Evolutionary conservation across 495 filamentous ascomycete species (phyloP), one percentile per base, ranked within the genome.

Genomic region (Tetracladium marchalianum): DNA sequence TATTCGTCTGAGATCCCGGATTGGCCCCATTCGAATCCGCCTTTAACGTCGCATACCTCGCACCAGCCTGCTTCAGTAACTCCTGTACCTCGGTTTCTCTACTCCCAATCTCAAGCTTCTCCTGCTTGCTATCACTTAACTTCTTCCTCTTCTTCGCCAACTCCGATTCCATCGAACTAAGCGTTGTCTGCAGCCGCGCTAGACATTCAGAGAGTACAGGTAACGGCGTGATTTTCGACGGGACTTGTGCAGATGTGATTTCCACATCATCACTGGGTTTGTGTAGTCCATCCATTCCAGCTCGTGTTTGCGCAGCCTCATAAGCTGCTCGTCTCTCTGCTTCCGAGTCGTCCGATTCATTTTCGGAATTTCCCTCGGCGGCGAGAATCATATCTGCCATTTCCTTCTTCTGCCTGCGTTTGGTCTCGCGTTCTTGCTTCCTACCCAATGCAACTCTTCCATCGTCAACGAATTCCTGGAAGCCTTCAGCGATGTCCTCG

Each of bases 401-500:
- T 37, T 85, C 78, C 41, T 78, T 75, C 24, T 84, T 74, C 6
- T 85, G 76, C 24, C 73, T 75, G 31, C 68, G 70, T 22, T 75
- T 71, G 16, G 84, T 79, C 44, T 85, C 85, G n/a, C 77, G 73
- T 65, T 93, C 86, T 4, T 89, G 87, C 48, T 82, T 82, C 54
- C 72, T 77, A 35, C 88, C 86, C 0, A 97, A 72, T 2, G 85
- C 73, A 10, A 95, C 77, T 24, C 75, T 75, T 12, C 83, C 88
- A 58, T 95, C 90, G 15, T 89, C 83, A 12, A 90, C 82, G 52
- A 85, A 95, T 47, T 95, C 87, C 43, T 94, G 90, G 59, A 94
- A 95, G 3, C 89, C 89, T 66, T 98, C 92, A 27, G 81, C 82
- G n/a, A 96, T 77, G 58, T 95, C 87, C 58, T 97, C 92, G 57